Conservation (phyloP, 208 protist species). For the Acanthamoeba triangularis region DNA sequence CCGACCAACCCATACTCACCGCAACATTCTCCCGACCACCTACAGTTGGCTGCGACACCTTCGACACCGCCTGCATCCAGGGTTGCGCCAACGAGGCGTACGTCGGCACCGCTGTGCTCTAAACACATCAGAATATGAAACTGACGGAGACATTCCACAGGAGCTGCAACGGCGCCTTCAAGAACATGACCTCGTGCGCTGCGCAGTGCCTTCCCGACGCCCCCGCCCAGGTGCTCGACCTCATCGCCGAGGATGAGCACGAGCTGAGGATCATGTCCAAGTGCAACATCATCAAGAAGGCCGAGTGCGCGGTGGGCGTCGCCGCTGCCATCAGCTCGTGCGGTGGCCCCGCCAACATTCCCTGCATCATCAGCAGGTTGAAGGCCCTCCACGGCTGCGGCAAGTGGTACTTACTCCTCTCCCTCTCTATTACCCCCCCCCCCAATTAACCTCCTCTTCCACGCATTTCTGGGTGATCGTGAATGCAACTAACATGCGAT, state of each 20-base stretch:
- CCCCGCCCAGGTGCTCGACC: not conserved
- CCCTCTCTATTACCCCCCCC: no score
- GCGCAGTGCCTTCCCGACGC: not conserved
- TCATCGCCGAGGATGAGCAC: not conserved
- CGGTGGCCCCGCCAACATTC: not conserved
- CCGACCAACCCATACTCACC: no score
- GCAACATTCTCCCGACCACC: no score
- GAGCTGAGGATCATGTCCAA: slow-evolving; percentile 16
- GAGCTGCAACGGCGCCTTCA: not conserved
- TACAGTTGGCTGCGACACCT: not conserved
- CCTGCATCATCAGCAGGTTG: not conserved
- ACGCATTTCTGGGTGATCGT: no score
- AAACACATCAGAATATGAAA: no score
- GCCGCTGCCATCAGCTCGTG: not conserved
- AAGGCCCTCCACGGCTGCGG: not conserved
- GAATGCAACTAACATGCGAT: no score
- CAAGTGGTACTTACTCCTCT: not conserved
- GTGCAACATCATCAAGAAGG: slow-evolving; percentile 33
- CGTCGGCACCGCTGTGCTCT: not conserved
- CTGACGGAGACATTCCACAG: not conserved
- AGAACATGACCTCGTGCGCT: not conserved
- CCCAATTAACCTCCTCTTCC: not conserved
- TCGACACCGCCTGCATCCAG: not conserved
- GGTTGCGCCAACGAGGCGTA: not conserved
- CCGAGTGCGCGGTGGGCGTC: not conserved